Evolutionary conservation across 345 rosid genomes (phyloP), one percentile per base, ranked within the genome.

Genomic region (Gossypium arboreum): DNA sequence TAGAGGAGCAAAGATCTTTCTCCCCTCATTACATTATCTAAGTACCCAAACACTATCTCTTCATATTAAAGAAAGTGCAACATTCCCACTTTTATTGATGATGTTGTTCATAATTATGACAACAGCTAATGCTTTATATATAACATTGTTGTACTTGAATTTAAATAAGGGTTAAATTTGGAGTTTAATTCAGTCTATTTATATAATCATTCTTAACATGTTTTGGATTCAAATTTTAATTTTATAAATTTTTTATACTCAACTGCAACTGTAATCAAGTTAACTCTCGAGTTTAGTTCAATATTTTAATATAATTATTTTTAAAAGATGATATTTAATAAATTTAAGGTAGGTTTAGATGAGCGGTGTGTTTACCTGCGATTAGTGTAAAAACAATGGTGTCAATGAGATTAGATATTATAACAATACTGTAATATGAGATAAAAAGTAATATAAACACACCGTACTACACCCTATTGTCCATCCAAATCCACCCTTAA

Each of bases 341-440:
- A 34, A 34, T 34, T 34, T 34, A 4, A 0, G 6, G 6, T 34
- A 1, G 6, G 6, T 34, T 34, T 34, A 34, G 39, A 34, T 34
- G 0, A 0, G 0, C 0, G 1, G 6, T 34, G 39, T 34, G 39
- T 34, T 34, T 34, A 34, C 1, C 0, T 34, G 0, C 0, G 0
- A 0, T 34, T 34, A 34, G 39, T 34, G 39, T 34, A 4, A 34
- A 34, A 34, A 4, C 0, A 34, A 1, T 0, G 0, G 0, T 4
- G 39, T 34, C 4, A 4, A 1, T 34, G 1, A 34, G 39, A 34
- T 34, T 4, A 34, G 6, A 34, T 34, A 34, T 5, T 4, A 0
- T 34, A 34, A 34, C 1, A 1, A 1, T 0, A 34, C 6, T 34
- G 6, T 34, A 34, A 1, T 34, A 0, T 34, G 6, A 34, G 39